phyloP scores from a whole-genome alignment of 2,329 filamentous ascomycete species.

The Calonectria pteridis region DNA sequence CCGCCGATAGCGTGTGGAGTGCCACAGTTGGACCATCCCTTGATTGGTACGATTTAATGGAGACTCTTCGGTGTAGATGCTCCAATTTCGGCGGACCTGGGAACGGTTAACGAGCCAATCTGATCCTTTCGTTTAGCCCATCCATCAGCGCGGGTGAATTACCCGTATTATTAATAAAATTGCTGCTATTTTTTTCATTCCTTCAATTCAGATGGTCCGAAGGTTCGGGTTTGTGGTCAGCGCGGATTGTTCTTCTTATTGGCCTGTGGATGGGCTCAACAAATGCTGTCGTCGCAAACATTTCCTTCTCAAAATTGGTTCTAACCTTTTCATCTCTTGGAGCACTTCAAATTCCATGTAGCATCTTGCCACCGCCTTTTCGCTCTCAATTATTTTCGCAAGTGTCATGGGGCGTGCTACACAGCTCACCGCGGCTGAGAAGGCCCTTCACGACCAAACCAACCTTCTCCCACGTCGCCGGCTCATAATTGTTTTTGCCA shows the following conservation, averaged over 20 bases:
- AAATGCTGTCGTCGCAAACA: background rate
- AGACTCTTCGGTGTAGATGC: background rate
- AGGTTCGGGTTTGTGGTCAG: too few relatives aligned
- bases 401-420: background rate
- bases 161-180: background rate
- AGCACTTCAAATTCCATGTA: background rate
- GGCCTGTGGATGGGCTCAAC: background rate
- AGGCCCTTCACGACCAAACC: constrained; percentile 65
- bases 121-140: background rate
- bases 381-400: background rate
- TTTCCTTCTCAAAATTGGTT: background rate
- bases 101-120: background rate
- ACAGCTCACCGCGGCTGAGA: constrained; percentile 50
- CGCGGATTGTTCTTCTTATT: background rate
- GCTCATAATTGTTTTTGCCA: constrained; percentile 63
- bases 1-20: background rate
- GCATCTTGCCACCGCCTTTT: background rate
- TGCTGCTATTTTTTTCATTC: background rate
- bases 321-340: too few relatives aligned
- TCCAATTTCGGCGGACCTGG: background rate
- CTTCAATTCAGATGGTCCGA: background rate
- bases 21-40: too few relatives aligned
- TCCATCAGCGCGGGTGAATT: background rate
- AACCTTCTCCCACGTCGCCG: constrained; percentile 66
- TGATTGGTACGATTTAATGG: background rate